Base-by-base conservation (phyloP, 352 stramenopile genomes). In the Discostella stelligera region DNA sequence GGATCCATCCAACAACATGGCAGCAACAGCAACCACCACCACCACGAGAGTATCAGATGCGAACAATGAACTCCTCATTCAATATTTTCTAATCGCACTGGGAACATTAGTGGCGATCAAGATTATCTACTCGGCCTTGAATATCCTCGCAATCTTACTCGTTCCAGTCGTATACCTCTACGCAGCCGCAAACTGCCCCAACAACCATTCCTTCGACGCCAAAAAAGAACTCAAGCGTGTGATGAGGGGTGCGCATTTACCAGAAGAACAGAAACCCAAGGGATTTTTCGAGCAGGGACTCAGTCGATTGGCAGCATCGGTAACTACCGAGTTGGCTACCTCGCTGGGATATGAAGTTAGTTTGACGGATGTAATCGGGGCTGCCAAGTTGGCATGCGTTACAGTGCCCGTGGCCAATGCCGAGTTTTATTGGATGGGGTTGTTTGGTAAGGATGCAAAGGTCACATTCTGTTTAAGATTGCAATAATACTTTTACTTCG, bases 141-240 rank as follows among this genome's bases (percentile, higher is more conserved):
- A 60, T 46, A 21, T 16, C 2, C 50, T 82, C 14, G 18, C 30
- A 4, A 71, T 87, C 21, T 16, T 90, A 27, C 20, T 84, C 0
- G 46, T 87, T 1, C 82, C 86, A 16, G 14, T 80, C 0, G 20
- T 81, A 0, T 89, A 88, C 64, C 37, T 84, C 6, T 91, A 90
- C 61, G 70, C 71, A 10, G 20, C 71, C 0, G 41, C 69, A 59
- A 87, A 60, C 10, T 87, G 76, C 56, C 86, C 86, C 13, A 48
- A 58, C 1, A 65, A 72, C 4, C 44, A 77, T 21, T 80, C 81
- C 0, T 91, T 91, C 69, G 84, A 91, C 71, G 53, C 74, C 10
- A 86, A 86, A 65, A 76, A 77, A 53, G 79, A 91, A 65, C 59
- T 91, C 2, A 91, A 91, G 63, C 66, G 86, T 14, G 83, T 90